Conservation (phyloP, 179 eudicot species). For the Beta corolliflora region DNA sequence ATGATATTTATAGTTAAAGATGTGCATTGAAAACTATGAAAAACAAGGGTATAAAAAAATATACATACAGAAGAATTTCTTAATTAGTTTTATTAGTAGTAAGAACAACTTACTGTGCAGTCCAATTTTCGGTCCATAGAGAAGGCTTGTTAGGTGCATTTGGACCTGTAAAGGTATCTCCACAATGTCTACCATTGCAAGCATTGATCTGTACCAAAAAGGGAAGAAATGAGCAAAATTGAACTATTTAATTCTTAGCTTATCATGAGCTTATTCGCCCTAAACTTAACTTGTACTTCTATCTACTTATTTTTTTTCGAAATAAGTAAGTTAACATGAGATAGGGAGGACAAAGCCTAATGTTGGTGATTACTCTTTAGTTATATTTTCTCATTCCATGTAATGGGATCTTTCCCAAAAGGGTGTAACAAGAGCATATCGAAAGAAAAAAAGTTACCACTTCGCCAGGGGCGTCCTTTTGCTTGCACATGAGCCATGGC, state of each 20-base stretch:
- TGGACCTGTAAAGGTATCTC: conserved; percentile 82
- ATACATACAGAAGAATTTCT: too few species aligned
- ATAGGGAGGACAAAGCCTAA: too few species aligned
- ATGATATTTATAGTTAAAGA: too few species aligned
- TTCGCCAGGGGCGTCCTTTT: conserved; percentile 63
- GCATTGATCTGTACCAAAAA: conserved; percentile 58
- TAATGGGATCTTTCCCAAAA: background rate
- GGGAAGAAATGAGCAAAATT: background rate
- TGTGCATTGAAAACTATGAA: too few species aligned
- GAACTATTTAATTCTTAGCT: too few species aligned
- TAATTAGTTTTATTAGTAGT: background rate
- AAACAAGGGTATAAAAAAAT: too few species aligned
- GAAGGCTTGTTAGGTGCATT: conserved; percentile 77
- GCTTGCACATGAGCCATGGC: conserved; percentile 99
- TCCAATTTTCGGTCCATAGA: conserved; percentile 98
- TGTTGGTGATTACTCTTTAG: background rate
- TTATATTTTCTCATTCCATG: background rate
- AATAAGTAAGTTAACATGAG: too few species aligned
- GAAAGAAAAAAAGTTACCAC: conserved; percentile 44
- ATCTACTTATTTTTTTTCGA: too few species aligned
- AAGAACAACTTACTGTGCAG: conserved; percentile 72
- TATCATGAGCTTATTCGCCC: too few species aligned
- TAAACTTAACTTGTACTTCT: too few species aligned
- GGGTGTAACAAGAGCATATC: background rate
- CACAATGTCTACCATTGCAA: conserved; percentile 98